Evolutionary conservation across 1,139 yeast species (phyloP), one percentile per base, ranked within the genome.

Genomic region (Yamadazyma diospyri): DNA sequence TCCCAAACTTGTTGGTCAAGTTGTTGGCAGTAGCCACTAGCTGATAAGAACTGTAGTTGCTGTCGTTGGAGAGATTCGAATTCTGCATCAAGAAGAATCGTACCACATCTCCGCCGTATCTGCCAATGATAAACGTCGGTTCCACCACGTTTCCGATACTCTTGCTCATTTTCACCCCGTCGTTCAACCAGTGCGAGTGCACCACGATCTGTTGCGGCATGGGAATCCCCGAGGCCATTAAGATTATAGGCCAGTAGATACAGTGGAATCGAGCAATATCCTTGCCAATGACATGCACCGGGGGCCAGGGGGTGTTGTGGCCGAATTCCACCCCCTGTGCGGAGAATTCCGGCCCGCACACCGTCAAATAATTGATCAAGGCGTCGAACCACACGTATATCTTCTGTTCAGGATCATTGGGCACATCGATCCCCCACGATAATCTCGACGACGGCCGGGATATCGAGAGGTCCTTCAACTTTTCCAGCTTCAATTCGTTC

Each of bases 311-410:
- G 22, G 46, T 49, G 4, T 29, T 18, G 4, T 29, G 30, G 15
- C 12, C 16, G 9, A 30, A 23, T 10, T 7, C 10, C 11, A 10
- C 12, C 4, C 8, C 13, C 2, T 19, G 16, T 27, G 16, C 9
- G 34, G 34, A 4, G 27, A 41, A 40, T 1, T 30, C 18, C 5
- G 34, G 18, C 1, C 86, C 81, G 38, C 81, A 67, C 0, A 87
- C 76, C 0, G 97, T 85, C 7, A 88, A 38, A 53, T 92, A 92
- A 52, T 88, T 92, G 30, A 85, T 69, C 34, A 92, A 68, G 0
- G 99, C 99, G 59, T 92, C 99, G 41, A 92, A 83, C 99, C 99
- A 92, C 7, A 92, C 99, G 49, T 92, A 92, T 38, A 92, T 81
- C 34, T 74, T 81, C 50, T 92, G 97, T 0, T 77, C 47, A 0